Evolutionary conservation across 768 basidiomycete species (phyloP), one percentile per base, ranked within the genome.

Genomic region (Boletus rex-veris): DNA sequence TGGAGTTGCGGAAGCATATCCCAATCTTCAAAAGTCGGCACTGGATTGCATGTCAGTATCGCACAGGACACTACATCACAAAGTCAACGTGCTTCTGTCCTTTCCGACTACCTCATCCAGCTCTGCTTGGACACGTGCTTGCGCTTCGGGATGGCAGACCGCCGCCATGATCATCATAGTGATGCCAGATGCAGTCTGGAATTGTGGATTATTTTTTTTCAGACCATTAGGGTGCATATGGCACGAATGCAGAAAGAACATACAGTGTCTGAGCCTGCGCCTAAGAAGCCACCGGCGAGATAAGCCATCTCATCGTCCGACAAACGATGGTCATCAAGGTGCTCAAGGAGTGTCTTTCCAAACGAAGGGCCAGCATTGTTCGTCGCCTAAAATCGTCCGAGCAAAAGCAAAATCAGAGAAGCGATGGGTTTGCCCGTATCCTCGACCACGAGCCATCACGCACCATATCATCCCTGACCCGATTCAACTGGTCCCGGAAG

Each of bases 231-330:
- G 5, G 16, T 7, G n/a, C 4, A 15, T 11, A 35, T 35, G 21
- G 2, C 11, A 7, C 18, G 7, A 28, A 1, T 15, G 15, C 10
- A 12, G 6, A n/a, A 12, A 45, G 24, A n/a, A 45, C 64, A 41
- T 48, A 67, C 73, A 7, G 83, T 84, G 55, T 82, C 81, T 1
- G 77, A 75, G 3, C 82, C 83, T 7, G 82, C 83, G 16, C 81
- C 82, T 56, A 83, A 84, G 69, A 85, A 75, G 37, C 73, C 72
- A 1, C 83, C 83, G 2, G 79, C 80, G n/a, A 84, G 74, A 65
- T 83, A 84, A 0, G 81, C 76, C 7, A 76, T 75, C 55, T 85
- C 82, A 47, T 78, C 70, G 44, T 77, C 71, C 5, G 79, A 74
- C 9, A 84, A 73, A 8, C 73, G 75, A 21, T 80, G 75, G 44